Base-by-base conservation (phyloP, 345 rosid genomes). In the Citrus trifoliata region DNA sequence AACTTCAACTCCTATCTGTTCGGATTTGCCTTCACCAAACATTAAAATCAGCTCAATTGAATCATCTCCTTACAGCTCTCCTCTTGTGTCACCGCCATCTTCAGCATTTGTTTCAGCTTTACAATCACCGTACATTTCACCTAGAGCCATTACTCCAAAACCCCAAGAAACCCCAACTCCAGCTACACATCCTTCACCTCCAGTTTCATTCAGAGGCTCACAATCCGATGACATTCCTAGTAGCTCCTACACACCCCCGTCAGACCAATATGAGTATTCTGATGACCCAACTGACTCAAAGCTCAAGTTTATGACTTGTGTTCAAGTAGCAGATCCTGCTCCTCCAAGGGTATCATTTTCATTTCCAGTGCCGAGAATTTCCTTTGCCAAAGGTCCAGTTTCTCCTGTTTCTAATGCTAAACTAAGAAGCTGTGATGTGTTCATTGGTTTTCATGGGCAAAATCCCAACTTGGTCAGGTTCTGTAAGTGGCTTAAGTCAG, bases 21-120 rank as follows among this genome's bases (percentile, higher is more conserved):
- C 87, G 67, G 86, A 87, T 89, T 86, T 77, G 64, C 42, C 83
- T 80, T 82, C 88, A 79, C 83, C 87, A 66, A 87, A 88, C 80
- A 77, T 85, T 25, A 86, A 85, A 76, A 81, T 67, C 76, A 80
- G 51, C 18, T 46, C 88, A 19, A 82, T 81, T 16, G 85, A 83
- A 62, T 79, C 93, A 19, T 92, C 94, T 66, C 86, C 91, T 33
- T 92, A 83, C 80, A 83, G 78, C 89, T 94, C 97, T 51, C 98
- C 97, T 33, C 90, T 91, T 58, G 85, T 89, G 80, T 95, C 97
- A 62, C 98, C 97, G 46, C 92, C 98, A 33, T 95, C 98, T 56
- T 95, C 98, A 14, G 98, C 97, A 76, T 93, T 95, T 80, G 97
- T 93, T 79, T 95, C 98, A 10, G 97, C 98, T 80, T 78, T 95